Evolutionary conservation across 257 asterid species (phyloP).

Genomic region (Gentiana straminea): DNA sequence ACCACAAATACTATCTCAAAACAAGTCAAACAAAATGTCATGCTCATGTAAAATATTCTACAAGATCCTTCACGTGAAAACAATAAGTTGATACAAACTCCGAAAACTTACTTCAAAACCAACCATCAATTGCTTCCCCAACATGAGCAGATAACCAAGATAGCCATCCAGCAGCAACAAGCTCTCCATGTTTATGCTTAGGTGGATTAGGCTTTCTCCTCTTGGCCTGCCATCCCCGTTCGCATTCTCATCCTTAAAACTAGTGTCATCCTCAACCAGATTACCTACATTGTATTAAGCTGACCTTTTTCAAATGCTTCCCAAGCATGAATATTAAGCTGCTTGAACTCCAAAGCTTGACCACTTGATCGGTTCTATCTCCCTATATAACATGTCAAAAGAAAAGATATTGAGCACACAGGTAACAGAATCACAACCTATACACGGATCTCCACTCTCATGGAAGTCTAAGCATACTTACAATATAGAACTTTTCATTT

Average conservation of each 20-base stretch:
- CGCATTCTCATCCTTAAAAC: slow-evolving; percentile 33
- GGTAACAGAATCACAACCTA: too few species aligned
- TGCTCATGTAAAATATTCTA: too few species aligned
- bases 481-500: slow-evolving; percentile 68
- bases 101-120: too few species aligned
- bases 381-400: slow-evolving; percentile 1
- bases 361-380: slow-evolving; percentile 58
- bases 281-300: slow-evolving; percentile 16
- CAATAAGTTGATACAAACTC: too few species aligned
- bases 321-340: slow-evolving; percentile 79
- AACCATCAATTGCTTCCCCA: slow-evolving; percentile 90
- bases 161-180: slow-evolving; percentile 97
- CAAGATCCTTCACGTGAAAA: too few species aligned
- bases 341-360: slow-evolving; percentile 86
- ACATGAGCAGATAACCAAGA: slow-evolving; percentile 92
- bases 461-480: slow-evolving; percentile 16
- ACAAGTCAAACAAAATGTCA: too few species aligned
- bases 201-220: slow-evolving; percentile 77
- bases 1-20: too few species aligned
- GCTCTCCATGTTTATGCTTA: slow-evolving; percentile 77
- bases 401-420: neutral
- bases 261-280: slow-evolving; percentile 20
- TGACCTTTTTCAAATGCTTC: slow-evolving; percentile 79
- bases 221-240: slow-evolving; percentile 43
- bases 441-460: too few species aligned